Evolutionary conservation across 2,329 filamentous ascomycete genomes (phyloP).

Genomic region (Endothia cerciana): DNA sequence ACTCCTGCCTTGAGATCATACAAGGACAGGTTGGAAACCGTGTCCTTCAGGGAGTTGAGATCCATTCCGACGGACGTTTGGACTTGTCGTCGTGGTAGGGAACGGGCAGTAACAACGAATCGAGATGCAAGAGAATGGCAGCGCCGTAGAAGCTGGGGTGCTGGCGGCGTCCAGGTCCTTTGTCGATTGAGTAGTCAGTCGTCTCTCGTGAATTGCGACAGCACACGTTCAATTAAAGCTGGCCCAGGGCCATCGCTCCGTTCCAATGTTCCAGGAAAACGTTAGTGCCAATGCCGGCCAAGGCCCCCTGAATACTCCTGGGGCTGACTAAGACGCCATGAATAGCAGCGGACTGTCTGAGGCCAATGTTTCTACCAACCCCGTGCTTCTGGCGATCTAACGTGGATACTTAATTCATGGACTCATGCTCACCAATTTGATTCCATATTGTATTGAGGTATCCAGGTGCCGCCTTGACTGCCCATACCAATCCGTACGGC

Average conservation of each 20-base stretch:
- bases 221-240: constrained; percentile 20
- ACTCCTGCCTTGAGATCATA: constrained; percentile 96
- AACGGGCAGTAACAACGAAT: not conserved
- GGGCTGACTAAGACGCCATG: constrained; percentile 24
- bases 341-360: not conserved
- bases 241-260: not conserved
- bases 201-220: constrained; percentile 6
- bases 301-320: constrained; percentile 20
- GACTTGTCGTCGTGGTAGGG: not conserved
- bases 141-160: constrained; percentile 2
- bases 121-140: constrained; percentile 2
- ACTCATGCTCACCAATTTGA: not conserved
- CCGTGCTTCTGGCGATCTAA: not conserved
- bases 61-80: constrained; percentile 67
- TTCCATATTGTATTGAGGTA: not conserved
- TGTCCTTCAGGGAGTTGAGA: constrained; percentile 80
- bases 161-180: constrained; percentile 6
- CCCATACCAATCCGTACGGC: not conserved
- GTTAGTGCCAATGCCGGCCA: constrained; percentile 19
- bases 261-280: constrained; percentile 15
- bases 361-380: not conserved
- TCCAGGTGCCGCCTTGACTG: no score
- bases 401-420: not conserved
- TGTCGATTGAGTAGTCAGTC: constrained; percentile 10
- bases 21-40: constrained; percentile 88